Evolutionary conservation across 2,329 filamentous ascomycete species (phyloP).

Genomic region (Coniosporium tulheliwenetii): DNA sequence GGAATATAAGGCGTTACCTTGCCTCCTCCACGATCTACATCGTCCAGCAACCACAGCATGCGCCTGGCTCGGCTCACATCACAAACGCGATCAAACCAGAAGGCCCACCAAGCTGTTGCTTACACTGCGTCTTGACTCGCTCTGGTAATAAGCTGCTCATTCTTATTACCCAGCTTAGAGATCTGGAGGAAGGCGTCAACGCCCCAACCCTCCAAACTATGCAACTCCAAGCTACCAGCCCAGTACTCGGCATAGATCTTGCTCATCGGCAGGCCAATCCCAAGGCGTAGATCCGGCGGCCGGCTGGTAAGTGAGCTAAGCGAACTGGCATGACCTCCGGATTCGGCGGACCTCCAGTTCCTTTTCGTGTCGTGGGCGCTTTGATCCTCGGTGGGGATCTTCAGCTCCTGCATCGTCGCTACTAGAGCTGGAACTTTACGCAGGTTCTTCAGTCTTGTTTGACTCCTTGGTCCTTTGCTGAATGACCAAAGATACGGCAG

Average conservation of each 20-base stretch:
- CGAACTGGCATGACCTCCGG: slow-evolving; percentile 26
- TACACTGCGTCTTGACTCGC: slow-evolving; percentile 36
- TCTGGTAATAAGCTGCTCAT: slow-evolving; percentile 65
- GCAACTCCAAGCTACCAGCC: slow-evolving; percentile 81
- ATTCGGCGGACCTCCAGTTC: slow-evolving; percentile 28
- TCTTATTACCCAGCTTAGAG: slow-evolving; percentile 92
- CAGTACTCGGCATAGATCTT: slow-evolving; percentile 95
- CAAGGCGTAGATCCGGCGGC: slow-evolving; percentile 72
- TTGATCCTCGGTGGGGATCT: slow-evolving; percentile 14
- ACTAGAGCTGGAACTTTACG: slow-evolving; percentile 78
- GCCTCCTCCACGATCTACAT: no score
- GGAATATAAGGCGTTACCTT: no score
- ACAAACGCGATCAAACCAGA: slow-evolving; percentile 11
- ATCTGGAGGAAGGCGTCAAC: slow-evolving; percentile 95
- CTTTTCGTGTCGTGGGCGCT: slow-evolving; percentile 8
- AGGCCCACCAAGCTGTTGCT: slow-evolving; percentile 8
- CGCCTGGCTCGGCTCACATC: slow-evolving; percentile 2
- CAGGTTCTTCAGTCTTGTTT: slow-evolving; percentile 69
- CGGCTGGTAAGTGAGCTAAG: slow-evolving; percentile 66
- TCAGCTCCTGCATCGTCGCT: slow-evolving; percentile 81
- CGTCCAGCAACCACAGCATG: no score
- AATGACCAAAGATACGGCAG: slow-evolving; percentile 93
- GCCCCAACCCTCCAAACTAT: slow-evolving; percentile 89
- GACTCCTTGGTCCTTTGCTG: slow-evolving; percentile 72
- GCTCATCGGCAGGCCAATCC: slow-evolving; percentile 87